phyloP scores from a whole-genome alignment of 2,329 filamentous ascomycete species.

The Botrytis pseudocinerea region DNA sequence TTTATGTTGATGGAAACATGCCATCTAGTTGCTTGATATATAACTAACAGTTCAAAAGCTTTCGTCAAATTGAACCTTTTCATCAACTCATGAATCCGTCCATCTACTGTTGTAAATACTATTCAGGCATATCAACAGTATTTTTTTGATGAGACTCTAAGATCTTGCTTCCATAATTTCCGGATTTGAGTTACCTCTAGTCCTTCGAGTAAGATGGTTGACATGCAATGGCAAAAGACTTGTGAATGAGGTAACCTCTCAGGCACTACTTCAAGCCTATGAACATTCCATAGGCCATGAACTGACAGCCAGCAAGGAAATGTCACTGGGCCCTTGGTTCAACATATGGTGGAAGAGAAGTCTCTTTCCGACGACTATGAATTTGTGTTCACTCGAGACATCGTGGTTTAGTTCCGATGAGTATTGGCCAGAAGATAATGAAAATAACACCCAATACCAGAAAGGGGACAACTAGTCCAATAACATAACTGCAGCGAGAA shows the following conservation, averaged over 20 bases:
- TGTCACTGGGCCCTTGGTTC: not conserved
- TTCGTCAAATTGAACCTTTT: not conserved
- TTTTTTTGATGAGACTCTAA: not conserved
- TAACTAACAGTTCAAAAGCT: not conserved
- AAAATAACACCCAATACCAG: not conserved
- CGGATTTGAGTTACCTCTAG: not conserved
- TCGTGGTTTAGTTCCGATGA: rapidly evolving
- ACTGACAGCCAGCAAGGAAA: not conserved
- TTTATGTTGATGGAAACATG: not conserved
- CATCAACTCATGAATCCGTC: not conserved
- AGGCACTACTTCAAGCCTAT: not conserved
- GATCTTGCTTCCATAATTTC: not conserved
- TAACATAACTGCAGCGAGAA: no score
- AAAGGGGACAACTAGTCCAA: not conserved
- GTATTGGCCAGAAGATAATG: not conserved
- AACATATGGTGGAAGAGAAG: not conserved
- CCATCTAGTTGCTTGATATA: rapidly evolving
- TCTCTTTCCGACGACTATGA: not conserved
- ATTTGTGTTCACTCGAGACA: no score
- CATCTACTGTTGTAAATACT: no score
- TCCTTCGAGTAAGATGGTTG: not conserved
- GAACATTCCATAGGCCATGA: not conserved
- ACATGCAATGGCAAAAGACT: not conserved
- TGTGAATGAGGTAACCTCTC: not conserved
- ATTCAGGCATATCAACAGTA: not conserved